These are phyloP conservation scores for Endoconidiophora laricicola DNA, from an alignment of 2,329 filamentous ascomycete species.

Conservation along the genomic window DNA sequence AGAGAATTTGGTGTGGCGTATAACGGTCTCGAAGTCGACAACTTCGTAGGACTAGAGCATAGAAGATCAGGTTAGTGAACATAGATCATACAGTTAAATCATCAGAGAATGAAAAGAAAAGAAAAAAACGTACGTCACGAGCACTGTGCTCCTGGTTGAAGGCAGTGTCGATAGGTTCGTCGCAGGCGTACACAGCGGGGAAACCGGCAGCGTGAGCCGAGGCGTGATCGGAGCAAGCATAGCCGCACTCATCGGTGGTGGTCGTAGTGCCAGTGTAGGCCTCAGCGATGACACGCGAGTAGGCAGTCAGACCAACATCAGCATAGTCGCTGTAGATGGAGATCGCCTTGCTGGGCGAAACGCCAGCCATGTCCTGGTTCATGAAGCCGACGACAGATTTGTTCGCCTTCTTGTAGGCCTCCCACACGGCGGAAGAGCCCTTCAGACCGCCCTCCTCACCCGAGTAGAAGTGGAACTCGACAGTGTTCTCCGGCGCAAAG, in stretches of 20 bases:
- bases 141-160: constrained; percentile 21
- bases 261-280: constrained; percentile 20
- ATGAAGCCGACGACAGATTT: constrained; percentile 29
- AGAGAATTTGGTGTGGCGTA: constrained; percentile 22
- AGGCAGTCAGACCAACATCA: constrained; percentile 25
- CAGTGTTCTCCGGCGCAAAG: constrained; percentile 21
- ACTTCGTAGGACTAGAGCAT: constrained; percentile 20
- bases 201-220: constrained; percentile 22
- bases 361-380: constrained; percentile 36
- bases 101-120: background rate
- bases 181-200: constrained; percentile 23
- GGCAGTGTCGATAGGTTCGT: constrained; percentile 20
- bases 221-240: constrained; percentile 29
- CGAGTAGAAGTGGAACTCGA: constrained; percentile 36
- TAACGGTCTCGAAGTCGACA: constrained; percentile 22
- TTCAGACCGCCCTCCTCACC: constrained; percentile 33
- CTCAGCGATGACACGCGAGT: constrained; percentile 19
- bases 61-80: background rate
- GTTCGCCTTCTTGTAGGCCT: constrained; percentile 25
- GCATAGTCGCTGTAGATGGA: constrained; percentile 30
- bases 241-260: constrained; percentile 24
- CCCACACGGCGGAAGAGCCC: constrained; percentile 27
- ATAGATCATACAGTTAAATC: background rate
- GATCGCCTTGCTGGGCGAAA: constrained; percentile 28
- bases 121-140: constrained; percentile 20